These are phyloP conservation scores for Iberis amara DNA, from an alignment of 441 rosid species.

Conservation along the genomic window DNA sequence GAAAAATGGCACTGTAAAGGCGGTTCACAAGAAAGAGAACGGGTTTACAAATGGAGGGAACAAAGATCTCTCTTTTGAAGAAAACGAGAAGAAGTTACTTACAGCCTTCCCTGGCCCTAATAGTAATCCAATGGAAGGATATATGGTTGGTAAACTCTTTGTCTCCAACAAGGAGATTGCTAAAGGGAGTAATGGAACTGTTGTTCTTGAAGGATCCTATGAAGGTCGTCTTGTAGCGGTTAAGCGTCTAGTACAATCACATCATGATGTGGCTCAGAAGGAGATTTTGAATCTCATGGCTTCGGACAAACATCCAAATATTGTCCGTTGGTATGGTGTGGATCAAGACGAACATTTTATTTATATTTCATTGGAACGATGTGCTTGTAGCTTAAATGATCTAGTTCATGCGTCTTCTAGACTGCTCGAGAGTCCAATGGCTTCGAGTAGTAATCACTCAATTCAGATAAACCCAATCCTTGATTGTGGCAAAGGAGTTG, in stretches of 20 bases:
- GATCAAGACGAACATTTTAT: conserved; percentile 80
- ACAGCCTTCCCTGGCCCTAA: conserved; percentile 32
- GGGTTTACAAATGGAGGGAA: conserved; percentile 18
- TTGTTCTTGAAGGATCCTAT: conserved; percentile 74
- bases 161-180: conserved; percentile 73
- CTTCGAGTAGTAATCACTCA: conserved; percentile 34
- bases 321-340: conserved; percentile 86
- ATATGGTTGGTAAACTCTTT: conserved; percentile 62
- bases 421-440: conserved; percentile 35
- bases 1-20: conserved; percentile 49
- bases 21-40: conserved; percentile 35
- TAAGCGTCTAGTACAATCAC: conserved; percentile 77
- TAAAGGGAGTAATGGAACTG: conserved; percentile 79
- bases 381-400: conserved; percentile 77
- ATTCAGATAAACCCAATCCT: conserved; percentile 34
- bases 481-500: conserved; percentile 40
- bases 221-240: conserved; percentile 80
- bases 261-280: conserved; percentile 79
- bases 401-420: conserved; percentile 47
- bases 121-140: conserved; percentile 42
- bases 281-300: conserved; percentile 84
- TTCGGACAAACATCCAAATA: conserved; percentile 79
- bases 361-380: conserved; percentile 80
- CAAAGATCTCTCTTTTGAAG: conserved; percentile 33
- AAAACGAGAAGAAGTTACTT: conserved; percentile 35